Conservation (phyloP, 176 grass and related monocot species). For the Cenchrus fungigraminus region DNA sequence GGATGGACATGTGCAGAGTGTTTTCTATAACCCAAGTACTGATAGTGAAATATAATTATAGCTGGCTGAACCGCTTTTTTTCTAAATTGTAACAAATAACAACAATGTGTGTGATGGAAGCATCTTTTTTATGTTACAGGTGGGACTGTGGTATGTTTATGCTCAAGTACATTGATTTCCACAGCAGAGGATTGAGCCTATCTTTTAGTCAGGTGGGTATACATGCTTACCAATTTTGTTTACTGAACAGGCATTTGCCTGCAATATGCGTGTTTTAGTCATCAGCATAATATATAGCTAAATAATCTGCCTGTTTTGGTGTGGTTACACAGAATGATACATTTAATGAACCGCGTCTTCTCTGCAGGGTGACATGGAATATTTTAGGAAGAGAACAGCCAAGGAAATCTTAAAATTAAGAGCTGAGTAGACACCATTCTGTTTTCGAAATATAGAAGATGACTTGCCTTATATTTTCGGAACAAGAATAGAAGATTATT, state of each 20-base stretch:
- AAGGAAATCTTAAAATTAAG: constrained; percentile 78
- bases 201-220: constrained; percentile 71
- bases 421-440: constrained; percentile 28
- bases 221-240: neutral
- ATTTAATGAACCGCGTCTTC: constrained; percentile 23
- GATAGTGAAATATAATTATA: neutral
- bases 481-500: no score
- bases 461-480: no score
- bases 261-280: neutral
- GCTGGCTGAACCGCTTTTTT: neutral
- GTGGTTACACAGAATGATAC: neutral
- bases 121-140: constrained; percentile 44
- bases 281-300: neutral
- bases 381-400: constrained; percentile 76
- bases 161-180: constrained; percentile 93
- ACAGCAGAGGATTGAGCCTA: constrained; percentile 65
- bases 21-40: constrained; percentile 28
- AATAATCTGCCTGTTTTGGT: neutral
- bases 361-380: constrained; percentile 83
- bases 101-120: neutral
- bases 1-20: neutral
- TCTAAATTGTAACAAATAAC: neutral
- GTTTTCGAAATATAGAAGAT: no score
- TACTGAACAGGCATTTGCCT: neutral
- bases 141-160: constrained; percentile 95